phyloP scores from a whole-genome alignment of 2,329 filamentous ascomycete genomes.

The Tetracladium maxilliforme region DNA sequence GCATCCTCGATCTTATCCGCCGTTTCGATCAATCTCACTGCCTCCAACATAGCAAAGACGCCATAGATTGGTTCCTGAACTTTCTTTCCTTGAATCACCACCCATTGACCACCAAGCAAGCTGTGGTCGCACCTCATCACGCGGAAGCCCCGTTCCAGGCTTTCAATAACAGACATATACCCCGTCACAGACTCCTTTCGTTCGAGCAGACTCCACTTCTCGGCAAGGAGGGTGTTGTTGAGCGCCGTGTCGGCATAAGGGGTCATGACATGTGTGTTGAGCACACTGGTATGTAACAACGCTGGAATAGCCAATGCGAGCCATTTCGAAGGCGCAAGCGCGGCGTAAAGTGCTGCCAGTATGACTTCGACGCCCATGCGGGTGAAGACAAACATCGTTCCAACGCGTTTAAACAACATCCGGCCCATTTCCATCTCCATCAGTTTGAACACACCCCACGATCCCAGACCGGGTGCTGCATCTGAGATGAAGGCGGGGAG shows the following conservation, averaged over 20 bases:
- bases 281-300: constrained; percentile 51
- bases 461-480: constrained; percentile 47
- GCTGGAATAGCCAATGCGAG: constrained; percentile 56
- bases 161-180: constrained; percentile 84
- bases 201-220: constrained; percentile 65
- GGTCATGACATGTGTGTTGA: constrained; percentile 61
- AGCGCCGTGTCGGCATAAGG: constrained; percentile 42
- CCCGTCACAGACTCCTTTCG: constrained; percentile 78
- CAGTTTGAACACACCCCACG: constrained; percentile 50
- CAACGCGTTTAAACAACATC: no score
- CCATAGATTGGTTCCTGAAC: constrained; percentile 83
- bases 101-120: constrained; percentile 85
- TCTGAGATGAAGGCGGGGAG: constrained; percentile 47
- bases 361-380: constrained; percentile 59
- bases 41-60: constrained; percentile 92
- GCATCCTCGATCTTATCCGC: constrained; percentile 36
- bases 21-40: constrained; percentile 64
- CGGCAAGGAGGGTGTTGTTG: constrained; percentile 47
- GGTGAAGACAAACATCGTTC: constrained; percentile 48
- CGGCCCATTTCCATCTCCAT: no score
- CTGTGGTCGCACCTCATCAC: constrained; percentile 90
- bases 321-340: constrained; percentile 53
- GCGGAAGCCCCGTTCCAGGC: constrained; percentile 52
- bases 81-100: constrained; percentile 25
- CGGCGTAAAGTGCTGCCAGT: constrained; percentile 47